These are phyloP conservation scores for Zygotorulaspora chibaensis DNA, from an alignment of 805 yeast species.

Conservation along the genomic window DNA sequence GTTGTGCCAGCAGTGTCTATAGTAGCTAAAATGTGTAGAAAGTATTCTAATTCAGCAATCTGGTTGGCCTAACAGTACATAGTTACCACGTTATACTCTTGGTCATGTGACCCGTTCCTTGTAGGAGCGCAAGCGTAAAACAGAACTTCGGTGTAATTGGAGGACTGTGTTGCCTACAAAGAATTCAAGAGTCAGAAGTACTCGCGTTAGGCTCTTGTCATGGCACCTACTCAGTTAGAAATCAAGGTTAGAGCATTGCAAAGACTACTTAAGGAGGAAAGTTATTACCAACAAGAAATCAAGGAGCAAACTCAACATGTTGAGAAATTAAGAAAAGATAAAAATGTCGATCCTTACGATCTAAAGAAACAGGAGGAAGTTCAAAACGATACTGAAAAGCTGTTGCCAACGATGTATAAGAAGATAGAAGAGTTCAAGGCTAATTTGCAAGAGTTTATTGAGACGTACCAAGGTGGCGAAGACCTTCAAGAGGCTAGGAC, in stretches of 20 bases:
- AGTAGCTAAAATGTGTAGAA: neutral
- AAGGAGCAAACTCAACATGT: slow-evolving; percentile 49
- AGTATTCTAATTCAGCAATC: no score
- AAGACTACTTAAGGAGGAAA: slow-evolving; percentile 65
- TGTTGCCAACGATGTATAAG: slow-evolving; percentile 46
- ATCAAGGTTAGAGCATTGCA: slow-evolving; percentile 67
- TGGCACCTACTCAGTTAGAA: slow-evolving; percentile 68
- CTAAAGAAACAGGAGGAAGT: slow-evolving; percentile 52
- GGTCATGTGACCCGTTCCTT: no score
- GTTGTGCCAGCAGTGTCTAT: slow-evolving; percentile 9
- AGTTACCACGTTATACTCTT: no score
- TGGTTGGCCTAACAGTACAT: no score
- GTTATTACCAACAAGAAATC: slow-evolving; percentile 55
- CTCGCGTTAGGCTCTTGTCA: slow-evolving; percentile 19
- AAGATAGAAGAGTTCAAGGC: slow-evolving; percentile 40
- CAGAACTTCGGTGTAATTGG: no score
- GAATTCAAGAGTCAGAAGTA: neutral
- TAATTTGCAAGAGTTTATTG: slow-evolving; percentile 41
- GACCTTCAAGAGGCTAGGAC: slow-evolving; percentile 28
- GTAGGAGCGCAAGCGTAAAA: neutral
- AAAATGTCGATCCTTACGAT: slow-evolving; percentile 58
- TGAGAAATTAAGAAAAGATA: slow-evolving; percentile 41
- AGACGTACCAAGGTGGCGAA: slow-evolving; percentile 35
- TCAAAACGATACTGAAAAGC: slow-evolving; percentile 49
- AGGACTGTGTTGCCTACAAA: neutral